Conservation (phyloP, 169 alveolate genomes). For the Perkinsus olseni region DNA sequence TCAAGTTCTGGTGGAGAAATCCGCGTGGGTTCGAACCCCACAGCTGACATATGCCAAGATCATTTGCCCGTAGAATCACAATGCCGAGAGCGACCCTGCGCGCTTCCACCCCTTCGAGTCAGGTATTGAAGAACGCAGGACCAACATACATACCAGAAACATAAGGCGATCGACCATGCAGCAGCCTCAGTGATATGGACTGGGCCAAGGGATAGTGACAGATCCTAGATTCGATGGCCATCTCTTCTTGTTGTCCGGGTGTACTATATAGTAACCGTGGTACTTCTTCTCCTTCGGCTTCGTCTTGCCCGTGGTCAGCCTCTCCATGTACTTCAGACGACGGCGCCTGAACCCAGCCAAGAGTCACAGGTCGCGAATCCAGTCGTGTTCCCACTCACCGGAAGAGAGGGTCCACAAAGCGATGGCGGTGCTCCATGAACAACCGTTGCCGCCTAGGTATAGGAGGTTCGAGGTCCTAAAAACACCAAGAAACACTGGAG, state of each 20-base stretch:
- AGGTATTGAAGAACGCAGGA: background rate
- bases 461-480: background rate
- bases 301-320: background rate
- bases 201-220: background rate
- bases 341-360: background rate
- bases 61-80: no score
- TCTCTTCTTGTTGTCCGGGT: background rate
- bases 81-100: no score
- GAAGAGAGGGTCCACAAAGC: background rate
- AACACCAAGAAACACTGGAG: background rate
- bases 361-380: background rate
- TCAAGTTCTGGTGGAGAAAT: background rate
- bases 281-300: background rate
- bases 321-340: background rate
- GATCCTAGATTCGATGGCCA: background rate
- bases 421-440: background rate
- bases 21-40: slow-evolving; percentile 4
- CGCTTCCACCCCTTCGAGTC: no score
- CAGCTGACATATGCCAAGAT: background rate
- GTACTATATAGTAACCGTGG: background rate
- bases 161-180: background rate
- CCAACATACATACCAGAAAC: background rate
- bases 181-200: background rate
- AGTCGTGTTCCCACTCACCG: background rate
- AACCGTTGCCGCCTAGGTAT: background rate